Base-by-base conservation (phyloP, 2,329 filamentous ascomycete genomes). In the Delphinella strobiligena region DNA sequence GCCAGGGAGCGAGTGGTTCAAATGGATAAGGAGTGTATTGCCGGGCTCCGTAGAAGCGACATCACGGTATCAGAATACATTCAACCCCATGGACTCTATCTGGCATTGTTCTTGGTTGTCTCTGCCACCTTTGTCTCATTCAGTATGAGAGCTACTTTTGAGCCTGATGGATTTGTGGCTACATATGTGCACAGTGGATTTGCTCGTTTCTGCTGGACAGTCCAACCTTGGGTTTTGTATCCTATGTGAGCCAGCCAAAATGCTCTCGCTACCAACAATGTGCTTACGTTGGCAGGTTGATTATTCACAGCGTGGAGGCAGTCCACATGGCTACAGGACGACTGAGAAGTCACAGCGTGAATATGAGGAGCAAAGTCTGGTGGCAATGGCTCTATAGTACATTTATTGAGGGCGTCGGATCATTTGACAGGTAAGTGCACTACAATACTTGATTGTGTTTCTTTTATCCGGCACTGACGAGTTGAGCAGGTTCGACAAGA, bases 1-100 rank as follows among this genome's bases (percentile, higher is more conserved):
- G 72, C 78, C 8, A 77, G 85, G 38, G 65, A 71, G 34, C 74
- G 82, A 37, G 66, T 89, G 31, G 76, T 93, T 36, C 75, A 78
- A 37, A 82, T 95, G 76, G 76, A 80, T 54, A 61, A 71, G 42
- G 67, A 72, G 9, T 69, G 72, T 18, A 69, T 81, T 24, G 50
- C 62, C 22, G 70, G 61, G 1, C 72, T 93, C 10, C 76, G 73
- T 12, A 67, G 81, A 30, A 72, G 68, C 43, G 66, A 71, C 41
- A 66, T 77, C 38, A 64, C 64, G 0, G 59, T 80, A 41, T 68
- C 61, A 58, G 73, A 60, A 47, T 75, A 64, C 54, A 58, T 54
- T 54, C 73, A 49, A 2, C 72, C 71, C 0, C 61, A 52, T 50
- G 72, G 66, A 51, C 47, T 66, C 11, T 74, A 79, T 30, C 51